Base-by-base conservation (phyloP, 768 basidiomycete genomes). In the Baorangia bicolor region DNA sequence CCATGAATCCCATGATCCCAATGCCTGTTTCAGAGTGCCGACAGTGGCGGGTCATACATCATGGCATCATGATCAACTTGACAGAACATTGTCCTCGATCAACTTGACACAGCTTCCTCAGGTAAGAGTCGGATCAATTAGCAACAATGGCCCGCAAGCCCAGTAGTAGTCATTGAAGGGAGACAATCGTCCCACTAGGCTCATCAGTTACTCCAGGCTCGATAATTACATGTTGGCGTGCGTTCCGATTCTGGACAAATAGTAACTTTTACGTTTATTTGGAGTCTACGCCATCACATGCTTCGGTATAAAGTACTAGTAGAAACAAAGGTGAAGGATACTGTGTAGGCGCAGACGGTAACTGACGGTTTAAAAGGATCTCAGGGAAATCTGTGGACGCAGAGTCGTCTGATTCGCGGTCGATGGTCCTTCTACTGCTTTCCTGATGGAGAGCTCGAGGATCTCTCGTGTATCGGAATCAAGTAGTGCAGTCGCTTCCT, bases 381-480 rank as follows among this genome's bases (percentile, higher is more conserved):
- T 75, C 34, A 92, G 69, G 3, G 89, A 92, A 49, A 92, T 92
- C 67, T 91, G 89, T 4, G 89, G 90, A 67, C 88, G 90, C 13
- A 75, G 66, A 5, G 75, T 61, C 14, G 72, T 61, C 64, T 79
- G 74, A 21, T 63, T 52, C 12, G 67, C 49, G 1, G 74, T 64
- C 16, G 73, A 69, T 14, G 68, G 65, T 5, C 81, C 79, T 30
- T 82, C 84, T 0, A 95, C 80, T 5, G 87, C 86, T 50, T 86
- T 85, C 57, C 94, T 81, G 47, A 97, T 82, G 1, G 89, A 87
- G 41, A 80, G 77, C 69, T 98, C 95, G 49, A 98, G 69, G 23
- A 81, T 72, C 45, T 86, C 84, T 42, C 85, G 75, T 7, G 78
- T 78, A 0, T 77, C 69, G 8, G 76, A 67, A 28, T 87, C 85